Conservation (phyloP, 768 basidiomycete genomes). For the Obba rivulosa region DNA sequence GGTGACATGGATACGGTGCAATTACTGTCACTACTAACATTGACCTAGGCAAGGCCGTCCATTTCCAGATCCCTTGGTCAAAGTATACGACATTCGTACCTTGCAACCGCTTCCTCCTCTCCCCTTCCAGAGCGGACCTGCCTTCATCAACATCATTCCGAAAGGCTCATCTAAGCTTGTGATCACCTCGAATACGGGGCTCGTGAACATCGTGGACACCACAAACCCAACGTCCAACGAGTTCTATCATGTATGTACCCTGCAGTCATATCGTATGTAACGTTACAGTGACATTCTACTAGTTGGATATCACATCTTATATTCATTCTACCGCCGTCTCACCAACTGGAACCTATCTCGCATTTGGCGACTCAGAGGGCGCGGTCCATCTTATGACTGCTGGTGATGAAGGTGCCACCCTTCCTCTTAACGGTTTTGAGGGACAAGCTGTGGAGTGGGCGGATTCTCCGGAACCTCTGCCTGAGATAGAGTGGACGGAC, state of each 20-base stretch:
- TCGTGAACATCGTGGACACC: constrained; percentile 82
- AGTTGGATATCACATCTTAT: constrained; percentile 73
- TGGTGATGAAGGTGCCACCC: constrained; percentile 49
- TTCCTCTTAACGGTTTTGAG: constrained; percentile 86
- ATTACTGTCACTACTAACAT: constrained; percentile 1
- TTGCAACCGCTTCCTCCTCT: constrained; percentile 81
- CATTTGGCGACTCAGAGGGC: constrained; percentile 87
- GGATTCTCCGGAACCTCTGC: constrained; percentile 61
- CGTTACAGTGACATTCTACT: not conserved
- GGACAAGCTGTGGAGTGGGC: constrained; percentile 85
- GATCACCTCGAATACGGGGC: constrained; percentile 73
- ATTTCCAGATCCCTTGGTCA: constrained; percentile 86
- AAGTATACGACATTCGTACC: constrained; percentile 84
- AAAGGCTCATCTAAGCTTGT: constrained; percentile 69
- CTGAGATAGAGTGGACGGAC: constrained; percentile 76
- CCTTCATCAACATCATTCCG: constrained; percentile 79
- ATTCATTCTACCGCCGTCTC: constrained; percentile 79
- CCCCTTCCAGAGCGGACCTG: constrained; percentile 81
- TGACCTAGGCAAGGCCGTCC: constrained; percentile 73
- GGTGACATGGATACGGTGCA: constrained; percentile 38
- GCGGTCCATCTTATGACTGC: constrained; percentile 77
- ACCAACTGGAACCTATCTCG: constrained; percentile 84
- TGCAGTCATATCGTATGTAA: not conserved
- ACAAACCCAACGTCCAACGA: constrained; percentile 63
- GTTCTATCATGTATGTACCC: constrained; percentile 69